phyloP scores from a whole-genome alignment of 129 eudicot genomes.

The Calendula officinalis region DNA sequence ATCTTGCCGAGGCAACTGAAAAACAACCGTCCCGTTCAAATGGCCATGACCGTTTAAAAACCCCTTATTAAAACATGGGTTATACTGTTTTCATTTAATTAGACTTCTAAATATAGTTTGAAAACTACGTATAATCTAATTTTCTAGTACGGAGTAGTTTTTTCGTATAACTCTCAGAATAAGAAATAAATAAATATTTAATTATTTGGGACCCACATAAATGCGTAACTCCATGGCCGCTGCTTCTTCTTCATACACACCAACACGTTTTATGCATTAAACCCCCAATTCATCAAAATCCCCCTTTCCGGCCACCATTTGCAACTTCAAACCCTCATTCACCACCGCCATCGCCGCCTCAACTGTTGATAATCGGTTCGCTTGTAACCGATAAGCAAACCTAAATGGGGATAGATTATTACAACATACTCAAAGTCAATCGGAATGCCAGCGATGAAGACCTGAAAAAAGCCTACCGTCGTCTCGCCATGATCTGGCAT shows the following conservation, averaged over 20 bases:
- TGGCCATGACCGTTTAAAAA: too few species aligned
- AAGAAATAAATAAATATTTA: too few species aligned
- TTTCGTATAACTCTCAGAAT: too few species aligned
- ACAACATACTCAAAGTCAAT: conserved; percentile 77
- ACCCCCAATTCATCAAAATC: not conserved
- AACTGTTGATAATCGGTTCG: too few species aligned
- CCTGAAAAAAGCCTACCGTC: conserved; percentile 66
- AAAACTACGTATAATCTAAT: too few species aligned
- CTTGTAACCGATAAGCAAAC: not conserved
- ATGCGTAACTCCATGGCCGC: conserved; percentile 35
- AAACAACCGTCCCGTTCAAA: too few species aligned
- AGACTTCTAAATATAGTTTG: too few species aligned
- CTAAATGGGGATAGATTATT: conserved; percentile 71
- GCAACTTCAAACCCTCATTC: conserved; percentile 11
- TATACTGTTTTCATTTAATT: too few species aligned
- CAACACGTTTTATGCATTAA: conserved; percentile 24
- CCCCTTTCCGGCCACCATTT: conserved; percentile 10
- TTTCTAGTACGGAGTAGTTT: too few species aligned
- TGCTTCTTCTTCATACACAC: conserved; percentile 25
- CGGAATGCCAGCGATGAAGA: conserved; percentile 85
- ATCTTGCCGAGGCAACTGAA: too few species aligned
- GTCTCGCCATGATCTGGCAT: conserved; percentile 79
- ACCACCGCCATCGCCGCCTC: not conserved
- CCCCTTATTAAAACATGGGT: too few species aligned
- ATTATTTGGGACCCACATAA: conserved; percentile 30